Evolutionary conservation across 2,329 filamentous ascomycete genomes (phyloP).

Genomic region (Exophiala mesophila): DNA sequence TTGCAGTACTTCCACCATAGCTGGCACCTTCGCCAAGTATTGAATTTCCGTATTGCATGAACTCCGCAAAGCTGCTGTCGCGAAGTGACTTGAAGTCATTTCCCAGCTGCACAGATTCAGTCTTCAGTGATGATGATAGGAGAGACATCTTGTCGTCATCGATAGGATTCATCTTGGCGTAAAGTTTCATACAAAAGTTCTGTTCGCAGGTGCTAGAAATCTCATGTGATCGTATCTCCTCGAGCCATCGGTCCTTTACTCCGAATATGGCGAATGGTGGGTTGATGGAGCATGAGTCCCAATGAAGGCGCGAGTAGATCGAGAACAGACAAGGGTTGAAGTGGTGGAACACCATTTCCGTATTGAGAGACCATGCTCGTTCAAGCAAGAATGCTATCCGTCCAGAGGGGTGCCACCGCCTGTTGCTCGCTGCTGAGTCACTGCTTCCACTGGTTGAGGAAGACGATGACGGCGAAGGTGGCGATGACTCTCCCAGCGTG

Average conservation of each 20-base stretch:
- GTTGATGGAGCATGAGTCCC: conserved; percentile 5
- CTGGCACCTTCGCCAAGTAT: conserved; percentile 1
- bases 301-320: conserved; percentile 6
- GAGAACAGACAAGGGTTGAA: conserved; percentile 4
- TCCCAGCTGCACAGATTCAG: too few species aligned
- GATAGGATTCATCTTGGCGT: neutral
- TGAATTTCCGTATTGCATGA: conserved; percentile 1
- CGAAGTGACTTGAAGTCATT: too few species aligned
- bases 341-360: conserved; percentile 9
- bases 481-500: neutral
- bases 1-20: neutral
- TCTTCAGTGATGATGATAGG: too few species aligned
- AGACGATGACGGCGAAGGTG: neutral
- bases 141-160: neutral
- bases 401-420: neutral
- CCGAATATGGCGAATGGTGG: conserved; percentile 1
- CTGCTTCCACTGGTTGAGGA: neutral
- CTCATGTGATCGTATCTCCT: too few species aligned
- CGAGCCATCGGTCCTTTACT: conserved; percentile 2
- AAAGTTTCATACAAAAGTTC: too few species aligned
- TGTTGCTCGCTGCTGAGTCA: too few species aligned
- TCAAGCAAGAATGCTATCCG: neutral
- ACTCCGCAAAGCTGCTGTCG: conserved; percentile 4
- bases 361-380: conserved; percentile 7
- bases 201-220: too few species aligned